Evolutionary conservation across 495 filamentous ascomycete genomes (phyloP).

Genomic region (Aspergillus incahuasiensis): DNA sequence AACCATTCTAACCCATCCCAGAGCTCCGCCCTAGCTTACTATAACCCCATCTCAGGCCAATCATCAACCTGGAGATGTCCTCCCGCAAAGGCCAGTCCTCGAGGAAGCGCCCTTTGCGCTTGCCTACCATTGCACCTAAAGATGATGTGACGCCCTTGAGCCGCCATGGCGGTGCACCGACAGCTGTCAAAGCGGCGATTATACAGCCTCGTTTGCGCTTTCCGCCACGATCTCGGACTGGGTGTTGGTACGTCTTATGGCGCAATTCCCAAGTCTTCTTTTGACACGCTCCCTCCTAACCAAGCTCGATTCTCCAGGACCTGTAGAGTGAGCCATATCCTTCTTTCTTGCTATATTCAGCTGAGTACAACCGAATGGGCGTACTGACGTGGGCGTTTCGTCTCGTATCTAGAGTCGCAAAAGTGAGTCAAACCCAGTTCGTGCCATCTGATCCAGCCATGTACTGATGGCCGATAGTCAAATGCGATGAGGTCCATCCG

Average conservation of each 20-base stretch:
- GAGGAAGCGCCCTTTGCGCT: conserved; percentile 32
- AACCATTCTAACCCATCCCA: conserved; percentile 1
- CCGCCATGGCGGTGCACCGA: not conserved
- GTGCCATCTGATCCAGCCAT: conserved; percentile 1
- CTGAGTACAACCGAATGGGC: not conserved
- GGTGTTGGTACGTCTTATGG: conserved; percentile 45
- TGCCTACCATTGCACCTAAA: conserved; percentile 49
- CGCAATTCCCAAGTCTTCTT: conserved; percentile 5
- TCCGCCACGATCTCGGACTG: conserved; percentile 49
- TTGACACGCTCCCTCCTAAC: conserved; percentile 6
- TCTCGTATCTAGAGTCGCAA: conserved; percentile 41
- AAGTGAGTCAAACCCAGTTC: conserved; percentile 29
- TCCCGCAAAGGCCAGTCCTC: conserved; percentile 31
- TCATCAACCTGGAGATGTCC: conserved; percentile 35
- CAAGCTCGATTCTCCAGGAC: conserved; percentile 30
- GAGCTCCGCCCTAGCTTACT: conserved; percentile 4
- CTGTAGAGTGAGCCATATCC: conserved; percentile 41
- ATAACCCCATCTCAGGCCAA: conserved; percentile 27
- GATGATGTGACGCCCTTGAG: conserved; percentile 25
- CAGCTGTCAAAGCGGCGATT: conserved; percentile 24
- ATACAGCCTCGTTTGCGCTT: conserved; percentile 43
- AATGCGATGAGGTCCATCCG: conserved; percentile 51
- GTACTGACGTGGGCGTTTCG: conserved; percentile 16
- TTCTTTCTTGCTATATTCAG: not conserved
- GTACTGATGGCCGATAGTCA: conserved; percentile 25